Evolutionary conservation across 257 asterid genomes (phyloP).

Genomic region (Nicotiana knightiana): DNA sequence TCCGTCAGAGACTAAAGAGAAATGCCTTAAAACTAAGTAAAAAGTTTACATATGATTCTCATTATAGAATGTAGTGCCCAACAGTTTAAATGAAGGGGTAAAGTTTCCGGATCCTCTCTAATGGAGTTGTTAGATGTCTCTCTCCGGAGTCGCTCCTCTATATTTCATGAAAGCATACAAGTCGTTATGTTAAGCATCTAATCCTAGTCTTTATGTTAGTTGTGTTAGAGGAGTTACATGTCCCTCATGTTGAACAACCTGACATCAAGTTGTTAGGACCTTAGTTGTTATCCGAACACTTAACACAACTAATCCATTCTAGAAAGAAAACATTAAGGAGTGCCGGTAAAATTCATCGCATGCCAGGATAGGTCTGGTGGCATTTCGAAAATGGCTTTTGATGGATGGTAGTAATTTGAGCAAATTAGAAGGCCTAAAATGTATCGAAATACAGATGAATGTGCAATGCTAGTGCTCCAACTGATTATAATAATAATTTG

Average conservation of each 20-base stretch:
- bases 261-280: too few species aligned
- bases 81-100: too few species aligned
- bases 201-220: too few species aligned
- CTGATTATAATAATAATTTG: neutral
- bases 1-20: neutral
- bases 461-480: neutral
- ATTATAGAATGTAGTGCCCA: too few species aligned
- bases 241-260: too few species aligned
- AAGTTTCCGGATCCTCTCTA: too few species aligned
- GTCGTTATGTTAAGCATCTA: too few species aligned
- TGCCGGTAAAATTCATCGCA: neutral
- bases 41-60: neutral
- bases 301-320: neutral
- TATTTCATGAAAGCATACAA: too few species aligned
- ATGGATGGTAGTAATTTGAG: neutral
- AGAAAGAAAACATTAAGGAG: neutral
- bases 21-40: neutral
- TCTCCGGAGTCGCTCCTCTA: too few species aligned
- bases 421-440: neutral
- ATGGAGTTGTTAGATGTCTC: too few species aligned
- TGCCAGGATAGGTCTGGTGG: neutral
- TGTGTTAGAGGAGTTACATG: too few species aligned
- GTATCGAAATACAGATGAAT: neutral
- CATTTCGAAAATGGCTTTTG: neutral
- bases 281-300: too few species aligned